Evolutionary conservation across 495 filamentous ascomycete species (phyloP), one percentile per base, ranked within the genome.

Genomic region (Penicillium desertorum): DNA sequence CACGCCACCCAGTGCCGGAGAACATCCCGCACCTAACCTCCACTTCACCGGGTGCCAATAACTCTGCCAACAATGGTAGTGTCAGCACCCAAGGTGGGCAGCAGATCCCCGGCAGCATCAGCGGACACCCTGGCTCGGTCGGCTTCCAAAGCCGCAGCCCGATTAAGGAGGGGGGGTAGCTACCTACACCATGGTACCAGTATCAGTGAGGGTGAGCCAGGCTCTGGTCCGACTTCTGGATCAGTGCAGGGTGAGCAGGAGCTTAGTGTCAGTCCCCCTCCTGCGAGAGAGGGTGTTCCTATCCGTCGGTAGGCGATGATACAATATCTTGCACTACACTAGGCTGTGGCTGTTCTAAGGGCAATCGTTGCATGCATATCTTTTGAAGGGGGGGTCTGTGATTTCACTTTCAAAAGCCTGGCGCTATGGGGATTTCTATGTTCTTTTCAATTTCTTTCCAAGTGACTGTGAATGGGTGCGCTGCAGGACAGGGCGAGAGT

Each of bases 1-100:
- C 88, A 61, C 88, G 95, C 72, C 94, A 98, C 74, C 94, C 94
- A 30, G 84, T 92, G 48, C 94, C 94, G 54, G 93, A 98, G 73
- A 80, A 96, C 76, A 98, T 98, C 77, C 94, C 94, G 25, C 94
- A 98, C 73, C 80, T 92, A 56, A 85, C 88, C 30, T 86, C 89
- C 54, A 85, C 88, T 36, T 89, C 89, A 42, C 86, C 89, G 23
- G 72, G 77, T 67, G 75, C 79, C 60, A 79, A 67, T 51, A 71
- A 75, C 62, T 61, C 78, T 51, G 59, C 74, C 61, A 73, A 71
- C 50, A 39, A 32, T 17, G 74, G 74, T 45, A 71, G 76, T 43
- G 71, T 80, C 58, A 79, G 79, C 63, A 42, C 63, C 32, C 69
- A 70, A 52, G 71, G 71, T 17, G 47, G 47, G 43, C 71, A 75